Evolutionary conservation across 73 alveolate species (phyloP), one percentile per base, ranked within the genome.

Genomic region (Effrenium voratum): DNA sequence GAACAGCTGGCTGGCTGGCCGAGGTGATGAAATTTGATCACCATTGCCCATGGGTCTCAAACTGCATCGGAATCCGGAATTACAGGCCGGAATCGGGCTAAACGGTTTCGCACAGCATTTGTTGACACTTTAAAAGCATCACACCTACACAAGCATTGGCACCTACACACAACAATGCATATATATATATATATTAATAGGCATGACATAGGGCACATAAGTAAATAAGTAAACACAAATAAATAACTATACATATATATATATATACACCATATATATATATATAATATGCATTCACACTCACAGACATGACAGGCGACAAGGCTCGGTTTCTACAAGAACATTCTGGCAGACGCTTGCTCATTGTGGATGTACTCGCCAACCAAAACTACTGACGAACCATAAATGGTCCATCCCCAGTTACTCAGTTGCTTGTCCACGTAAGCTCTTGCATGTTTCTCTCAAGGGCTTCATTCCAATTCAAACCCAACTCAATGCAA

Each of bases 21-120:
- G 26, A 86, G 94, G 94, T 86, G 15, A 26, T 72, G 72, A 80
- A 81, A n/a, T 91, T 91, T 91, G 98, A 91, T 73, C 98, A 91
- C 34, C 98, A 91, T 34, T 91, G 98, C 47, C 98, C 98, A 44
- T 91, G 98, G 98, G 98, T 91, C 57, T 91, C 98, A 38, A 91
- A 91, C 44, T 91, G 98, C 79, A 73, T 91, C 36, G 98, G 98
- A 24, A 34, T 91, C 44, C 98, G 98, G n/a, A 91, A 91, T 57
- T 91, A 91, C 79, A 91, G 90, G n/a, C n/a, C n/a, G n/a, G n/a
- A n/a, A n/a, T n/a, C n/a, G n/a, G n/a, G n/a, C n/a, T n/a, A n/a
- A n/a, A n/a, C n/a, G n/a, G n/a, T n/a, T n/a, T n/a, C n/a, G n/a
- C n/a, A n/a, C n/a, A n/a, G n/a, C n/a, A n/a, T n/a, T n/a, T n/a